Conservation (phyloP, 352 stramenopile genomes). For the Globisporangium paddicum region DNA sequence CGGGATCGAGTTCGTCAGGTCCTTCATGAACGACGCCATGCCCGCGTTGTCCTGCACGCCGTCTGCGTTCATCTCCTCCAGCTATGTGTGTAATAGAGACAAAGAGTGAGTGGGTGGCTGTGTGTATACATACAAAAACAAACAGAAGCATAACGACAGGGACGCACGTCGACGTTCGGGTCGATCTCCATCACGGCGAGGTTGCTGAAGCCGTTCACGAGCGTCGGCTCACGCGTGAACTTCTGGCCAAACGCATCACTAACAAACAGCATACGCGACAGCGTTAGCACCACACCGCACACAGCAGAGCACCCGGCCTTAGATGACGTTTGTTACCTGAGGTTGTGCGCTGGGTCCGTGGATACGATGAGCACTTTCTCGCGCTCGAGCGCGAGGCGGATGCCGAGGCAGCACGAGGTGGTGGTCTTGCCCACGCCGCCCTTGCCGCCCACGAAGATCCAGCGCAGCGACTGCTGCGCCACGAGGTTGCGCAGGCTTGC, state of each 20-base stretch:
- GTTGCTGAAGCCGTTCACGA: conserved; percentile 97
- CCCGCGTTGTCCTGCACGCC: conserved; percentile 84
- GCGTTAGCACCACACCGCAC: background rate
- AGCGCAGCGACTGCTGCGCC: conserved; percentile 85
- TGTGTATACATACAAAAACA: no score
- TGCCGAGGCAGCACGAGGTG: conserved; percentile 96
- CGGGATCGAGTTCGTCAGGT: conserved; percentile 97
- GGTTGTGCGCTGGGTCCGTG: conserved; percentile 99
- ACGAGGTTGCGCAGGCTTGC: conserved; percentile 90
- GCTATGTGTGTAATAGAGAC: conserved; percentile 19
- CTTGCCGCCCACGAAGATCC: conserved; percentile 96
- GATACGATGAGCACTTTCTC: conserved; percentile 98
- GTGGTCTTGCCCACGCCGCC: conserved; percentile 96
- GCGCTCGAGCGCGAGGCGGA: conserved; percentile 87
- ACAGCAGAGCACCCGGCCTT: no score
- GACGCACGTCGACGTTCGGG: conserved; percentile 77
- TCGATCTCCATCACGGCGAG: conserved; percentile 99
- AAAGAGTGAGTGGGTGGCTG: background rate
- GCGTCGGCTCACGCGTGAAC: conserved; percentile 96
- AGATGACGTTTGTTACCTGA: no score
- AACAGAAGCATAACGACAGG: background rate
- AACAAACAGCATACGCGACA: background rate
- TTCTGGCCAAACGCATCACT: conserved; percentile 99
- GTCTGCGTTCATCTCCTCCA: conserved; percentile 81
- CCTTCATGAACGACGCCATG: conserved; percentile 94